Conservation (phyloP, 2,329 filamentous ascomycete species). For the Aspergillus thermomutatus region DNA sequence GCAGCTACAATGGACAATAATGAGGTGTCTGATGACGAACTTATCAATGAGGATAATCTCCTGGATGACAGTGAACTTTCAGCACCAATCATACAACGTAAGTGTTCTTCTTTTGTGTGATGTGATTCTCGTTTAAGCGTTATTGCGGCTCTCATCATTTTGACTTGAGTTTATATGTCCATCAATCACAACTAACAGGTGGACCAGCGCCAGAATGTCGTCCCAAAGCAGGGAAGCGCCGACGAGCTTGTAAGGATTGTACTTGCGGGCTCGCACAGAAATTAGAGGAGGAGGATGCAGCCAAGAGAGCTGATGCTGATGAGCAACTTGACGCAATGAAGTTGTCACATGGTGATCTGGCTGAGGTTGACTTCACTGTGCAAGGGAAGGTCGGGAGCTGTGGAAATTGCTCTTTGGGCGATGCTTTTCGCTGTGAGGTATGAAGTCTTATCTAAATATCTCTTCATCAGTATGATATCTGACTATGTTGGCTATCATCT, state of each 20-base stretch:
- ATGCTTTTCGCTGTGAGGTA: constrained; percentile 72
- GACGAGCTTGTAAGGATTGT: constrained; percentile 96
- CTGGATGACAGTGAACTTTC: constrained; percentile 81
- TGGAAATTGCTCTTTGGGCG: constrained; percentile 88
- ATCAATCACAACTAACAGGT: constrained; percentile 5
- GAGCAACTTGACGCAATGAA: constrained; percentile 54
- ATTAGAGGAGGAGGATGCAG: constrained; percentile 78
- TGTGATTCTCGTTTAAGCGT: neutral
- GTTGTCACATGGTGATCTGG: constrained; percentile 71
- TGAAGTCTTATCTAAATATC: neutral
- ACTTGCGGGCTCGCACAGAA: constrained; percentile 87
- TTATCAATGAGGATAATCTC: constrained; percentile 87
- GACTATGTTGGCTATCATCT: neutral
- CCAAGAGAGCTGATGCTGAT: constrained; percentile 64
- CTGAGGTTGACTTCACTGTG: constrained; percentile 93
- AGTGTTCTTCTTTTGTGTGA: constrained; percentile 36
- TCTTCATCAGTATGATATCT: neutral
- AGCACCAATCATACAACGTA: constrained; percentile 75
- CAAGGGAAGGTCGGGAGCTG: constrained; percentile 94
- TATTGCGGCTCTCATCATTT: constrained; percentile 3
- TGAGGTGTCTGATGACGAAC: constrained; percentile 65
- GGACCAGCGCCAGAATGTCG: constrained; percentile 73
- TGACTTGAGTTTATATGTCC: neutral
- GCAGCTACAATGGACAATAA: constrained; percentile 10
- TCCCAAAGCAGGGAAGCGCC: constrained; percentile 74